Evolutionary conservation across 2,329 filamentous ascomycete species (phyloP).

Genomic region (Cadophora sp.): DNA sequence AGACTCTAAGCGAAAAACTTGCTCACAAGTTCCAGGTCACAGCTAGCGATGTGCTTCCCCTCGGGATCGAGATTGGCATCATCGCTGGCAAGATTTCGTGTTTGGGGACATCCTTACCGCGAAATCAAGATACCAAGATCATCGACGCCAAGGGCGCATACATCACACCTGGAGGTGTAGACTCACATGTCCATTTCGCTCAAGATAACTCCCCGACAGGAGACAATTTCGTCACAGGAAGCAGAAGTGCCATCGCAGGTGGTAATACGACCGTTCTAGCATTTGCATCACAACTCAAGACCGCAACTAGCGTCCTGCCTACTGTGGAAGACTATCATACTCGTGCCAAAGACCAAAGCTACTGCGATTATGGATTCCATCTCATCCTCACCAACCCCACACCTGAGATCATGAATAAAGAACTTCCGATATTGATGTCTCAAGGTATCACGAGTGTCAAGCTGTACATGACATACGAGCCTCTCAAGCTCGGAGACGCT

Average conservation of each 20-base stretch:
- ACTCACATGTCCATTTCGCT: slow-evolving; percentile 56
- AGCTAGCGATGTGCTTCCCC: slow-evolving; percentile 51
- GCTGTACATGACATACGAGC: slow-evolving; percentile 60
- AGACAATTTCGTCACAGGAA: slow-evolving; percentile 51
- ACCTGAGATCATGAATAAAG: slow-evolving; percentile 47
- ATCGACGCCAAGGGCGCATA: slow-evolving; percentile 54
- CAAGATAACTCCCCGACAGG: slow-evolving; percentile 52
- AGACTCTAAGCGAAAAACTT: not conserved
- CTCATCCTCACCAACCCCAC: slow-evolving; percentile 56
- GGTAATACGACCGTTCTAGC: slow-evolving; percentile 64
- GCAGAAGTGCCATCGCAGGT: slow-evolving; percentile 61
- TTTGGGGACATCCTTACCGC: slow-evolving; percentile 49
- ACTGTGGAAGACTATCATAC: slow-evolving; percentile 55
- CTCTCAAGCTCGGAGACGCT: slow-evolving; percentile 55
- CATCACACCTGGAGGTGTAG: slow-evolving; percentile 54
- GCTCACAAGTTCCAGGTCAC: slow-evolving; percentile 48
- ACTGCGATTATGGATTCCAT: slow-evolving; percentile 64
- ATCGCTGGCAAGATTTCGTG: slow-evolving; percentile 53
- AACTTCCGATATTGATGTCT: slow-evolving; percentile 49
- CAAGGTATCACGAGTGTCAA: slow-evolving; percentile 56
- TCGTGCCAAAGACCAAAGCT: slow-evolving; percentile 52
- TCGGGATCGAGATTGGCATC: slow-evolving; percentile 54
- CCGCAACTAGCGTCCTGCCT: slow-evolving; percentile 51
- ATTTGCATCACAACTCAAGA: slow-evolving; percentile 61
- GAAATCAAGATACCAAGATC: slow-evolving; percentile 44